Percentiles rank a stretch among this genome's conserved stretches.
phyloP scores from a whole-genome alignment of 495 filamentous ascomycete species.

The Chaetomium fimeti region DNA sequence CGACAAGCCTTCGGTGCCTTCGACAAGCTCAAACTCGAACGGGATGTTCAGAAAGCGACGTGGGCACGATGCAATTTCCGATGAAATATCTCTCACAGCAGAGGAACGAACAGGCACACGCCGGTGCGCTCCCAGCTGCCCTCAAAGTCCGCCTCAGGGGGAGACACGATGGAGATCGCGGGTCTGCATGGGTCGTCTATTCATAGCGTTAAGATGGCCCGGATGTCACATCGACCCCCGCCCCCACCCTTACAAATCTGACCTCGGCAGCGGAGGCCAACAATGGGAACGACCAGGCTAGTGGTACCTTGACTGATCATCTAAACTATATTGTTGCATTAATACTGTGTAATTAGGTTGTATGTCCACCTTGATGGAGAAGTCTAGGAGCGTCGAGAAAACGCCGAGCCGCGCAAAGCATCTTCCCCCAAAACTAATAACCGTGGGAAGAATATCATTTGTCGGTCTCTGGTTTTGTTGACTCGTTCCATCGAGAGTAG shows the following conservation, averaged over 20 bases:
- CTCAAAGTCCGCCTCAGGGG: conserved; percentile 47
- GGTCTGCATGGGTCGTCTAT: conserved; percentile 62
- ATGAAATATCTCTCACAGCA: conserved; percentile 32
- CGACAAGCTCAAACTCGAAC: conserved; percentile 55
- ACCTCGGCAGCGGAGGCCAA: conserved; percentile 64
- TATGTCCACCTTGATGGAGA: too few species aligned
- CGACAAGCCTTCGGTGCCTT: conserved; percentile 71
- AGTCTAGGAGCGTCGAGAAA: too few species aligned
- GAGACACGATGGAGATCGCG: conserved; percentile 49
- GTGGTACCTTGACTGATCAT: too few species aligned
- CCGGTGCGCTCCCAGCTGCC: conserved; percentile 61
- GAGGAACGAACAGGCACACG: conserved; percentile 59
- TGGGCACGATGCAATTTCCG: conserved; percentile 45
- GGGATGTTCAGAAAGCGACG: conserved; percentile 47
- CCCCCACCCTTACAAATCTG: conserved; percentile 67
- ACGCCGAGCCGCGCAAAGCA: too few species aligned
- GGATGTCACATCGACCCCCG: conserved; percentile 61
- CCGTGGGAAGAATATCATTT: too few species aligned
- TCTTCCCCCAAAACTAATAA: too few species aligned
- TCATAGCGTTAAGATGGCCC: conserved; percentile 53
- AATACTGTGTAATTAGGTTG: too few species aligned
- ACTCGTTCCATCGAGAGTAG: too few species aligned
- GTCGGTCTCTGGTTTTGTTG: too few species aligned
- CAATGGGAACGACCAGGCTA: too few species aligned
- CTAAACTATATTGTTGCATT: too few species aligned